Evolutionary conservation across 352 stramenopile species (phyloP).

Genomic region (Bremia lactucae): DNA sequence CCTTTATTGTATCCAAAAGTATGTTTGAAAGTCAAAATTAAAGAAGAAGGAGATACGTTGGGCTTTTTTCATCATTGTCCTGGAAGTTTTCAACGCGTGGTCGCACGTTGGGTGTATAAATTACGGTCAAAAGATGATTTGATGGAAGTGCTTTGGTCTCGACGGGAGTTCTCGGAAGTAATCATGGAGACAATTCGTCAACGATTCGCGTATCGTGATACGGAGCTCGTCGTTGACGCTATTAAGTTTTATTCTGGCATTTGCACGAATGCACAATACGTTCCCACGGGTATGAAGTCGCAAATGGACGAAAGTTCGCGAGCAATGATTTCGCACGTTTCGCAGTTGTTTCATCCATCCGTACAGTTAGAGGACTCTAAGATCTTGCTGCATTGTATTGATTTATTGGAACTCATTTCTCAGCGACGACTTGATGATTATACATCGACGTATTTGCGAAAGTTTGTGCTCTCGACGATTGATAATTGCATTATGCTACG

Average conservation of each 20-base stretch:
- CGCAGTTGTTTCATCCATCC: conserved; percentile 78
- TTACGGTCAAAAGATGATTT: conserved; percentile 67
- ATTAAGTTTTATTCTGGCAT: conserved; percentile 85
- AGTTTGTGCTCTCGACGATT: conserved; percentile 79
- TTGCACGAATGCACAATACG: conserved; percentile 63
- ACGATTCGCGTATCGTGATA: conserved; percentile 76
- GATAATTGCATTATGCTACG: conserved; percentile 70
- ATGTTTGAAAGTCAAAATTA: conserved; percentile 76
- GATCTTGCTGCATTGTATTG: conserved; percentile 76
- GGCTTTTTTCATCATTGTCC: conserved; percentile 85
- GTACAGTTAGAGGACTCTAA: conserved; percentile 77
- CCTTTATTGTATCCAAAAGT: conserved; percentile 80
- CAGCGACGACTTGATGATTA: conserved; percentile 77
- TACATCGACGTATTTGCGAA: conserved; percentile 75
- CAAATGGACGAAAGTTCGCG: conserved; percentile 78
- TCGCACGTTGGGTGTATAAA: conserved; percentile 83
- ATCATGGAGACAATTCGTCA: conserved; percentile 84
- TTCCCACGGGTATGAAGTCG: conserved; percentile 61
- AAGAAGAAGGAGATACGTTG: conserved; percentile 67
- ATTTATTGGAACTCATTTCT: conserved; percentile 76
- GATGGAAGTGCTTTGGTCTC: conserved; percentile 73
- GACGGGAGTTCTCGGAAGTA: conserved; percentile 71
- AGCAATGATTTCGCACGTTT: conserved; percentile 83
- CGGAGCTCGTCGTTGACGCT: conserved; percentile 72
- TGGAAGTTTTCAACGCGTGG: conserved; percentile 78